These are phyloP conservation scores for Cladosporium velox DNA, from an alignment of 2,329 filamentous ascomycete species.

Conservation along the genomic window DNA sequence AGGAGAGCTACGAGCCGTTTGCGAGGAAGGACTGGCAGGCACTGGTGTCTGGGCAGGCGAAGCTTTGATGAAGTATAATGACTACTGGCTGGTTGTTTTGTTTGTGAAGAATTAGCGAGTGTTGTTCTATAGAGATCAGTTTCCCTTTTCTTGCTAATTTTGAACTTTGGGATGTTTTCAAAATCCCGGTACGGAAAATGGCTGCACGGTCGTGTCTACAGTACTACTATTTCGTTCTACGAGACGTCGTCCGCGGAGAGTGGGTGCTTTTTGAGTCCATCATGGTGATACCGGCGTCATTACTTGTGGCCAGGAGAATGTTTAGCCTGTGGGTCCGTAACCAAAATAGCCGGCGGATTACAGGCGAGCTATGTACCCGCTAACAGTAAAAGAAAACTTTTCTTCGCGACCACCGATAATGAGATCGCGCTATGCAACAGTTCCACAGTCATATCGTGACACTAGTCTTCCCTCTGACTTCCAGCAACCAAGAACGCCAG, in stretches of 20 bases:
- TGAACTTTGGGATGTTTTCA: not conserved
- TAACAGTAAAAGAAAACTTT: too few species aligned
- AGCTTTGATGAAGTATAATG: conserved; percentile 52
- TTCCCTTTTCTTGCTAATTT: not conserved
- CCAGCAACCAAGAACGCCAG: conserved; percentile 90
- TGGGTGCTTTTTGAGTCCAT: too few species aligned
- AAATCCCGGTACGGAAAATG: not conserved
- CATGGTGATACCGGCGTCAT: too few species aligned
- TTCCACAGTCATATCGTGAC: not conserved
- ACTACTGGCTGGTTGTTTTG: not conserved
- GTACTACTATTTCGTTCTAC: too few species aligned
- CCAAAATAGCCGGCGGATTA: too few species aligned
- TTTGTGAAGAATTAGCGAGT: not conserved
- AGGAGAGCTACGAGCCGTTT: conserved; percentile 65
- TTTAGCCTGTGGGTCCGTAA: not conserved
- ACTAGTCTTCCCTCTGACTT: conserved; percentile 32
- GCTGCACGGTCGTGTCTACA: not conserved
- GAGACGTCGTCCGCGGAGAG: too few species aligned
- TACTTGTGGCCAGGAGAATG: too few species aligned
- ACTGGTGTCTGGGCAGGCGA: conserved; percentile 68
- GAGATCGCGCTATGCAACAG: not conserved
- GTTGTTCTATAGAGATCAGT: not conserved
- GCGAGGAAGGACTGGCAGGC: conserved; percentile 66
- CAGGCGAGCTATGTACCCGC: too few species aligned
- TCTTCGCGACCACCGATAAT: not conserved